phyloP scores from a whole-genome alignment of 371 early-diverging fungal species.

The Chytridiales sp. region DNA sequence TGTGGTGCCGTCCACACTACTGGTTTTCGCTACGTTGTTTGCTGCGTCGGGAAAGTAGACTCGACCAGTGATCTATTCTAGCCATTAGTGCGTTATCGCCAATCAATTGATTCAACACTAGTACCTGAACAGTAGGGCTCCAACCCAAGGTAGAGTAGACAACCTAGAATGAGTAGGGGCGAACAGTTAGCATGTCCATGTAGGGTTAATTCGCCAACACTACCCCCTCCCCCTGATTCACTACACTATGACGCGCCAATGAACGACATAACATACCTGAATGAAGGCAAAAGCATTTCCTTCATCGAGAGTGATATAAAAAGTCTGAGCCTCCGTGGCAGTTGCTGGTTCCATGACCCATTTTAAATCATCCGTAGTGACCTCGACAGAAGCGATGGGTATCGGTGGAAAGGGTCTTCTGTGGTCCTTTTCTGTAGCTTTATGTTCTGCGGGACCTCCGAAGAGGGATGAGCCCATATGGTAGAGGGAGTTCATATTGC shows the following conservation, averaged over 20 bases:
- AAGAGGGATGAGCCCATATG: too few relatives aligned
- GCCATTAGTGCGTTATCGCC: too few relatives aligned
- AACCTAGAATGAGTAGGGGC: conserved; percentile 53
- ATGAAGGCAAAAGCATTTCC: conserved; percentile 71
- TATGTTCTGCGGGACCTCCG: too few relatives aligned
- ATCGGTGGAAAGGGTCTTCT: conserved; percentile 78
- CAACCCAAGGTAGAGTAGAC: conserved; percentile 80
- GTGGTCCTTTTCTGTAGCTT: conserved; percentile 66
- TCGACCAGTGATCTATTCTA: too few relatives aligned
- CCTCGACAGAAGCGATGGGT: conserved; percentile 10
- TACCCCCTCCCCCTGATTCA: conserved; percentile 18
- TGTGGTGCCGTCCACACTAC: conserved; percentile 17
- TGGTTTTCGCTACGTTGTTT: neutral
- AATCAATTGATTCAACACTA: too few relatives aligned
- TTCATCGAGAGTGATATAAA: conserved; percentile 73
- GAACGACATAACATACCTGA: conserved; percentile 36
- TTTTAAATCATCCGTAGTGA: conserved; percentile 27
- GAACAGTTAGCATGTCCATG: neutral
- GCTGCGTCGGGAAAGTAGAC: neutral
- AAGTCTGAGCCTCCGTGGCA: conserved; percentile 87
- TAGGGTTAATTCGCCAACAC: neutral
- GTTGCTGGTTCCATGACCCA: conserved; percentile 57
- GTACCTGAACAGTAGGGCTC: conserved; percentile 34
- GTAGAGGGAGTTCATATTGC: too few relatives aligned
- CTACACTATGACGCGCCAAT: too few relatives aligned